These are phyloP conservation scores for Stenogyne calaminthoides DNA, from an alignment of 305 asterid genomes.

Conservation along the genomic window DNA sequence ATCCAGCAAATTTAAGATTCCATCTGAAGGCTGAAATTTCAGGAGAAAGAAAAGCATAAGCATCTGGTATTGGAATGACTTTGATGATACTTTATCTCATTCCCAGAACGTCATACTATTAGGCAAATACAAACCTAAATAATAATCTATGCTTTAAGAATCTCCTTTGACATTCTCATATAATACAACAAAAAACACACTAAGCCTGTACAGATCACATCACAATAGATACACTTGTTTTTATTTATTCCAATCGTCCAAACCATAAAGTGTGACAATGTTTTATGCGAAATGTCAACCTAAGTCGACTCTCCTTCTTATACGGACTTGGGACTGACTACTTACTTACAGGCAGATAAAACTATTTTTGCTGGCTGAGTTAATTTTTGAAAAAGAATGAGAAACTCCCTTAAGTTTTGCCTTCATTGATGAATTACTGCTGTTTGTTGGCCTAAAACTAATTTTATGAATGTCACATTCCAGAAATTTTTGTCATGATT, in stretches of 20 bases:
- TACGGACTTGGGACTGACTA: not conserved
- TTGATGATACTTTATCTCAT: not conserved
- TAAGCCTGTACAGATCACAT: not conserved
- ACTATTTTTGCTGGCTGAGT: not conserved
- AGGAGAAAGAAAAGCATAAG: conserved; percentile 7
- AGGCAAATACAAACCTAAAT: not conserved
- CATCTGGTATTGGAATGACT: not conserved
- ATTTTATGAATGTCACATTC: too few species aligned
- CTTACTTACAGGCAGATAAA: conserved; percentile 1
- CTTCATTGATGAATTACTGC: not conserved
- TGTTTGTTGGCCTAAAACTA: too few species aligned
- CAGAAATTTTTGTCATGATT: not conserved
- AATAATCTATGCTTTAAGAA: conserved; percentile 1
- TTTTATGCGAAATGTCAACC: not conserved
- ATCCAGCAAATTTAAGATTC: not conserved
- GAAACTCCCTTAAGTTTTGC: not conserved
- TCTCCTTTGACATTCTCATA: not conserved
- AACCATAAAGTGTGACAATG: not conserved
- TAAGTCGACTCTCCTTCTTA: not conserved
- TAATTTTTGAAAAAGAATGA: not conserved
- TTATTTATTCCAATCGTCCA: not conserved
- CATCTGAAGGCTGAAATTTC: conserved; percentile 2
- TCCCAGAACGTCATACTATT: not conserved
- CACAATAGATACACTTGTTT: not conserved
- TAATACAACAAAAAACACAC: too few species aligned